Percentiles rank a stretch among this genome's conserved stretches.
Evolutionary conservation across 352 stramenopile genomes (phyloP).

Genomic region (Aphanomyces astaci): DNA sequence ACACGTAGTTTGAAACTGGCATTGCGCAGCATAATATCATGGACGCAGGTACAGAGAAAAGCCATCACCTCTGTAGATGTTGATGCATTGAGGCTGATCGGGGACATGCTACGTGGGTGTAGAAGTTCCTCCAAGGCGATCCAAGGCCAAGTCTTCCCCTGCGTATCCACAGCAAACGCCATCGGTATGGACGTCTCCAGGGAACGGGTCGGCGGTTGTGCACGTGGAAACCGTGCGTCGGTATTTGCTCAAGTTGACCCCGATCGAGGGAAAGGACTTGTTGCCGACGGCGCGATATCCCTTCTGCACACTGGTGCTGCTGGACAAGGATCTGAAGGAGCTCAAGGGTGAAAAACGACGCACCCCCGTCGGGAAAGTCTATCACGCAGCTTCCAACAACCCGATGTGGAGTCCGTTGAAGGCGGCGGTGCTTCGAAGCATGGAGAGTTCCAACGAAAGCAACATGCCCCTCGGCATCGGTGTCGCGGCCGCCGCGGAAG

Average conservation of each 20-base stretch:
- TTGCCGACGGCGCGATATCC: slow-evolving; percentile 57
- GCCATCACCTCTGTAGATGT: background rate
- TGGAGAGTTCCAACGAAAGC: slow-evolving; percentile 68
- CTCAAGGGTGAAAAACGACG: slow-evolving; percentile 85
- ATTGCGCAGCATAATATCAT: too few relatives aligned
- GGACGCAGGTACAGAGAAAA: background rate
- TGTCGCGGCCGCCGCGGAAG: slow-evolving; percentile 63
- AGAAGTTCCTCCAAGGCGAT: background rate
- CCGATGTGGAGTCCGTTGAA: slow-evolving; percentile 82
- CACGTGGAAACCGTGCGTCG: slow-evolving; percentile 32
- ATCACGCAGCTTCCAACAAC: slow-evolving; percentile 20
- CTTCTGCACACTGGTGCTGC: slow-evolving; percentile 75
- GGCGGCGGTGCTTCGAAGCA: slow-evolving; percentile 61
- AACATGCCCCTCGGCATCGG: slow-evolving; percentile 82
- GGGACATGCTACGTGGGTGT: background rate
- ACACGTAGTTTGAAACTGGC: background rate
- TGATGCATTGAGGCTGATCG: background rate
- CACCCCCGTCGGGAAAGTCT: slow-evolving; percentile 34
- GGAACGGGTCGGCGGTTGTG: background rate
- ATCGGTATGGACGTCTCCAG: background rate
- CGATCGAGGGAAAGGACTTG: slow-evolving; percentile 70
- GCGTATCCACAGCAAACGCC: background rate
- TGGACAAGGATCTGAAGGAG: slow-evolving; percentile 77
- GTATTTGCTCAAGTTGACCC: slow-evolving; percentile 78
- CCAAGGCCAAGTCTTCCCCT: background rate